These are phyloP conservation scores for Quercus robur DNA, from an alignment of 306 rosid genomes.

Conservation along the genomic window DNA sequence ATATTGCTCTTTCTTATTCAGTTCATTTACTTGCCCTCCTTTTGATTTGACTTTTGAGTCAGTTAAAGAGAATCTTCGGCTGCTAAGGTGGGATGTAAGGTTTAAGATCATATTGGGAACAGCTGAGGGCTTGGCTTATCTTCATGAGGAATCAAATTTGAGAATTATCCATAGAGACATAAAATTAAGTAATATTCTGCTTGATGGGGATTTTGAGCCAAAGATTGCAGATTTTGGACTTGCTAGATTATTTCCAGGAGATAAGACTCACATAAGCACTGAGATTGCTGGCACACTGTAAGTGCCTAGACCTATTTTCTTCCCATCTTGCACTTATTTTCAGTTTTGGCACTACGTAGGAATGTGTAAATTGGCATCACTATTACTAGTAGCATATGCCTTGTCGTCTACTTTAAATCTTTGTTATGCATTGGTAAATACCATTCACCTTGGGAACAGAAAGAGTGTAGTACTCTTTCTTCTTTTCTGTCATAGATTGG, in stretches of 20 bases:
- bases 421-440: background rate
- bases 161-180: constrained; percentile 72
- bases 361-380: background rate
- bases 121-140: constrained; percentile 68
- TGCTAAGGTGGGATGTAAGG: constrained; percentile 34
- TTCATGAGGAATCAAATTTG: constrained; percentile 55
- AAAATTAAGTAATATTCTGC: constrained; percentile 55
- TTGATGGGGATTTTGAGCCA: constrained; percentile 47
- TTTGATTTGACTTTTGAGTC: background rate
- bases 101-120: constrained; percentile 35
- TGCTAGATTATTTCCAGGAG: constrained; percentile 57
- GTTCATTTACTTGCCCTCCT: background rate
- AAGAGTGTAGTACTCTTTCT: too few relatives aligned
- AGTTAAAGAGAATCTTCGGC: constrained; percentile 12
- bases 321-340: too few relatives aligned
- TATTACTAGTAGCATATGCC: background rate
- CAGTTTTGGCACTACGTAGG: too few relatives aligned
- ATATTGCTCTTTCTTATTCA: background rate
- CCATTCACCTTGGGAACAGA: background rate
- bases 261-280: constrained; percentile 42
- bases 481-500: background rate
- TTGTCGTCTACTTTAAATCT: background rate
- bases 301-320: background rate
- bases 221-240: constrained; percentile 78
- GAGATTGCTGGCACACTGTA: constrained; percentile 42